Evolutionary conservation across 352 stramenopile genomes (phyloP).

Genomic region (Pythium brachiatum): DNA sequence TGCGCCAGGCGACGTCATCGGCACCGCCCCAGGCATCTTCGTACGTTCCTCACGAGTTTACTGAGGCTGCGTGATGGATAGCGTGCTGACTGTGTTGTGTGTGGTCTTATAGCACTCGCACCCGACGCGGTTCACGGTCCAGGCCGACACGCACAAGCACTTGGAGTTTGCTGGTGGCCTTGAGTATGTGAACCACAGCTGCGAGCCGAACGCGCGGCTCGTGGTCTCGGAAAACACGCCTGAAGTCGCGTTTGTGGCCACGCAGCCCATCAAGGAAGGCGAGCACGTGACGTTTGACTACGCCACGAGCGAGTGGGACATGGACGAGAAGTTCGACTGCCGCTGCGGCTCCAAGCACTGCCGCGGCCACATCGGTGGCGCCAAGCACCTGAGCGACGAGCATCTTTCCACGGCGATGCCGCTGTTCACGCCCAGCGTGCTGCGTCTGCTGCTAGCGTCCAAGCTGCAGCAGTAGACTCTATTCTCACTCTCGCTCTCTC

Average conservation of each 20-base stretch:
- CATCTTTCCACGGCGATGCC: conserved; percentile 50
- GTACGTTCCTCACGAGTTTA: conserved; percentile 35
- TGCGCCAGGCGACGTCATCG: conserved; percentile 60
- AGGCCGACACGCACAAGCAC: conserved; percentile 76
- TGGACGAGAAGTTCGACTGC: conserved; percentile 90
- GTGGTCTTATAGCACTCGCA: conserved; percentile 35
- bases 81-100: neutral
- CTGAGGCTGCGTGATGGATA: too few relatives aligned
- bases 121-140: conserved; percentile 83
- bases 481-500: neutral
- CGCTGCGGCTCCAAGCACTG: conserved; percentile 64
- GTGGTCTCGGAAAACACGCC: conserved; percentile 72
- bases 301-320: conserved; percentile 89
- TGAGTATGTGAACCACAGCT: conserved; percentile 89
- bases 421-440: conserved; percentile 71
- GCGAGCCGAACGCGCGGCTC: conserved; percentile 79
- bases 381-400: conserved; percentile 72
- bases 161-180: conserved; percentile 78
- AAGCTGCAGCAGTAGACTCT: conserved; percentile 36
- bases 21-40: conserved; percentile 60
- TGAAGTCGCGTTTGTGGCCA: conserved; percentile 75
- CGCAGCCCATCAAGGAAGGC: conserved; percentile 64
- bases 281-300: conserved; percentile 88
- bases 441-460: conserved; percentile 58
- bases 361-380: conserved; percentile 67